phyloP scores from a whole-genome alignment of 164 flowering plant species.

The Pachysandra terminalis region DNA sequence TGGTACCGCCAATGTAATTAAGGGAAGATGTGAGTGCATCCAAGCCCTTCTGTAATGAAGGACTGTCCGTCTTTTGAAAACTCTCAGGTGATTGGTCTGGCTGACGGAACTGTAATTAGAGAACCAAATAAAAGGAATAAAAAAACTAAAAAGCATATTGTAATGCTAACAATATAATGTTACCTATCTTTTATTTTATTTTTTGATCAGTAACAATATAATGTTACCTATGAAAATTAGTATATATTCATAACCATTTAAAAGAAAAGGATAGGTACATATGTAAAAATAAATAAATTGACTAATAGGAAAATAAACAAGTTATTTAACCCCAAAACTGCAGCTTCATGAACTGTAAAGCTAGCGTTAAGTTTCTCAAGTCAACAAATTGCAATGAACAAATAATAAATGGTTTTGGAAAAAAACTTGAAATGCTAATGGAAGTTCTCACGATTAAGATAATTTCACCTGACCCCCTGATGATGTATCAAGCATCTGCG shows the following conservation, averaged over 20 bases:
- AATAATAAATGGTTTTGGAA: not conserved
- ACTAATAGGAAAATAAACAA: too few species aligned
- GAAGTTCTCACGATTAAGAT: not conserved
- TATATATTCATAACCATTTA: too few species aligned
- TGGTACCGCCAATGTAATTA: constrained; percentile 74
- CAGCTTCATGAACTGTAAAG: too few species aligned
- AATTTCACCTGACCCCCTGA: constrained; percentile 37
- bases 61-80: constrained; percentile 51
- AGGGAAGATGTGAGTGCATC: constrained; percentile 70
- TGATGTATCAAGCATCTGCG: constrained; percentile 28
- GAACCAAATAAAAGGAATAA: not conserved
- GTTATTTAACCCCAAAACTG: too few species aligned
- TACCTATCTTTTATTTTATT: too few species aligned
- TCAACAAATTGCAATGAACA: not conserved
- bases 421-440: not conserved
- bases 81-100: constrained; percentile 38
- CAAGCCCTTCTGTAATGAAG: constrained; percentile 57
- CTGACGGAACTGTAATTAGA: constrained; percentile 33
- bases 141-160: not conserved
- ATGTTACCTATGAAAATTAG: too few species aligned
- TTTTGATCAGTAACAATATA: too few species aligned
- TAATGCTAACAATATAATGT: too few species aligned
- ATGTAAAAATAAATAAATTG: too few species aligned
- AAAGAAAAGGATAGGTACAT: too few species aligned
- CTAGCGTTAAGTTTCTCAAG: too few species aligned